Evolutionary conservation across 441 rosid species (phyloP).

Genomic region (Pelargonium myrrhifolium): DNA sequence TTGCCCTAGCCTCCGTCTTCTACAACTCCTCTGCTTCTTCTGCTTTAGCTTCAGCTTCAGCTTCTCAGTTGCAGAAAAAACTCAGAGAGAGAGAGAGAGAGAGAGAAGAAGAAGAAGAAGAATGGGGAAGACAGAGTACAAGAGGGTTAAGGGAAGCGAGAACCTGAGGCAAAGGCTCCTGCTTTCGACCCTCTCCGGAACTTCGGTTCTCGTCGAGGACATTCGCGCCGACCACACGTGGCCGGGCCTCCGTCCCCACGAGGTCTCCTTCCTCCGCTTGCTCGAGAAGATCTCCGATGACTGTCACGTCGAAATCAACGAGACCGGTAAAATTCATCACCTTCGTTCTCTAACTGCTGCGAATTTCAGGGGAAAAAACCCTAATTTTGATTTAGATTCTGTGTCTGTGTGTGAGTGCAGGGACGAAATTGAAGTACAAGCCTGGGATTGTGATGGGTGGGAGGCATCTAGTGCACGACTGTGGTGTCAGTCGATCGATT

Average conservation of each 20-base stretch:
- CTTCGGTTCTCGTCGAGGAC: slow-evolving; percentile 51
- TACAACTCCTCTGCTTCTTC: no score
- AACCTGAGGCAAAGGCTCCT: slow-evolving; percentile 66
- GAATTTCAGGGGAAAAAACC: background rate
- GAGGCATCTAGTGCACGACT: slow-evolving; percentile 54
- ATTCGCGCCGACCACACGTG: slow-evolving; percentile 55
- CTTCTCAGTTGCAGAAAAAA: no score
- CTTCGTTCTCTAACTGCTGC: background rate
- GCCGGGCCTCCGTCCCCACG: slow-evolving; percentile 73
- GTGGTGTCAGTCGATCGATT: slow-evolving; percentile 60
- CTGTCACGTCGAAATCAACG: slow-evolving; percentile 55
- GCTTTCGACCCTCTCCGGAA: slow-evolving; percentile 57
- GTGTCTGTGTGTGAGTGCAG: slow-evolving; percentile 26
- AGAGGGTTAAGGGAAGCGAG: slow-evolving; percentile 57
- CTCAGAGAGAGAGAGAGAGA: background rate
- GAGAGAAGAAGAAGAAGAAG: no score
- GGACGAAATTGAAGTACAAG: slow-evolving; percentile 61
- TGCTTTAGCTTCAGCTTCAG: no score
- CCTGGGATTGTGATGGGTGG: slow-evolving; percentile 79
- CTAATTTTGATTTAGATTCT: background rate
- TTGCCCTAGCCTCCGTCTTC: no score
- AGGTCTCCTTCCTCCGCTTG: slow-evolving; percentile 75
- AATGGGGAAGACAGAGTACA: slow-evolving; percentile 63
- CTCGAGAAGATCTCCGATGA: slow-evolving; percentile 63
- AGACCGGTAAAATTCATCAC: slow-evolving; percentile 46